phyloP scores from a whole-genome alignment of 805 yeast species.

The Jamesozyma spencerorum region DNA sequence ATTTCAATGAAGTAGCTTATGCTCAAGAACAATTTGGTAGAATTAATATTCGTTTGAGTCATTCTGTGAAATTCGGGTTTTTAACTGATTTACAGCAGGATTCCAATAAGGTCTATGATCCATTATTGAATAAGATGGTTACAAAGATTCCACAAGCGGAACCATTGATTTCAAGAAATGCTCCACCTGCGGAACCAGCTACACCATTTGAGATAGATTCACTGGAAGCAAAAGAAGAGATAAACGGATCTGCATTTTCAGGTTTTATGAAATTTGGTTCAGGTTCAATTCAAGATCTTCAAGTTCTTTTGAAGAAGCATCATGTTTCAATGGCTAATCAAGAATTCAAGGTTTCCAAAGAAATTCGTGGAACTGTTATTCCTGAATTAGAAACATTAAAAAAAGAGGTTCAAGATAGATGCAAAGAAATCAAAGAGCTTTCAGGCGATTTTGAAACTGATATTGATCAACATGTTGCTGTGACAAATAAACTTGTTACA shows the following conservation, averaged over 20 bases:
- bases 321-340: conserved; percentile 47
- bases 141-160: conserved; percentile 14
- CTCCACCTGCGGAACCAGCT: neutral
- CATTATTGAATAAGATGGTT: conserved; percentile 14
- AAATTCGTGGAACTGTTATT: conserved; percentile 42
- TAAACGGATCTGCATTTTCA: conserved; percentile 19
- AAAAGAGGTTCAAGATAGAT: conserved; percentile 60
- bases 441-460: conserved; percentile 52
- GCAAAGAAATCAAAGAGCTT: conserved; percentile 66
- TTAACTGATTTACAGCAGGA: conserved; percentile 28
- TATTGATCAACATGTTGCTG: conserved; percentile 47
- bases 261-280: conserved; percentile 64
- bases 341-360: conserved; percentile 44
- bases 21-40: conserved; percentile 66
- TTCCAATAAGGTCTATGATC: conserved; percentile 35
- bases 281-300: conserved; percentile 69
- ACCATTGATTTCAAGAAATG: conserved; percentile 11
- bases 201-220: neutral
- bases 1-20: conserved; percentile 62
- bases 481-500: conserved; percentile 47
- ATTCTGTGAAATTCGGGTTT: conserved; percentile 40
- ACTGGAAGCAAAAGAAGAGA: neutral
- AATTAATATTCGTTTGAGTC: conserved; percentile 62
- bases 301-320: conserved; percentile 54
- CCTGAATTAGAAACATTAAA: conserved; percentile 50